Evolutionary conservation across 1,139 yeast species (phyloP).

Genomic region (Scheffersomyces stambukii): DNA sequence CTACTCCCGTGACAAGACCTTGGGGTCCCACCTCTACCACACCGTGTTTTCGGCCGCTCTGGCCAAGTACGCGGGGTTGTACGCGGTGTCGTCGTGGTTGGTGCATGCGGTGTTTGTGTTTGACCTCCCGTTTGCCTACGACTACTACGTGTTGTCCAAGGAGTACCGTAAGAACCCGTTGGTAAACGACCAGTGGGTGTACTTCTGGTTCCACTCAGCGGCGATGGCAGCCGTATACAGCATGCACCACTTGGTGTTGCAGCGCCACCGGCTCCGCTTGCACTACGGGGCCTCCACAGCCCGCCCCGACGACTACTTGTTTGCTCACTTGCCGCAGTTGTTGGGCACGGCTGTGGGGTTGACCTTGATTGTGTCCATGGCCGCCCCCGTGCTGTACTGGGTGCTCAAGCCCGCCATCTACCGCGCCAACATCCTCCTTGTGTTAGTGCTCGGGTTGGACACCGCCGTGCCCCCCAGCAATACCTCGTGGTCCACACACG

Average conservation of each 20-base stretch:
- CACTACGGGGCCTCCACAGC: conserved; percentile 39
- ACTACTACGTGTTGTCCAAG: conserved; percentile 37
- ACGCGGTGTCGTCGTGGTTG: conserved; percentile 33
- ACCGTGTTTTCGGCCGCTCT: conserved; percentile 42
- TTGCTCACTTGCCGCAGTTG: conserved; percentile 27
- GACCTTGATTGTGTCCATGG: conserved; percentile 22
- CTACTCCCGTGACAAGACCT: conserved; percentile 46
- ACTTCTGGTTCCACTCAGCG: conserved; percentile 40
- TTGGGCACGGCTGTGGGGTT: conserved; percentile 34
- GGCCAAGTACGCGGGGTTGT: conserved; percentile 30
- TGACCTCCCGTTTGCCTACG: conserved; percentile 23
- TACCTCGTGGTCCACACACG: conserved; percentile 32
- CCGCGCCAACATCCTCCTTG: conserved; percentile 24
- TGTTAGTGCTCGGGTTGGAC: conserved; percentile 32
- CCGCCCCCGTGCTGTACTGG: conserved; percentile 47
- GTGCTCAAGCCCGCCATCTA: conserved; percentile 43
- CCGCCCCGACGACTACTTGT: conserved; percentile 38
- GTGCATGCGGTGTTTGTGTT: conserved; percentile 24
- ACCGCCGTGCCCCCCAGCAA: conserved; percentile 29
- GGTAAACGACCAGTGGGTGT: conserved; percentile 61
- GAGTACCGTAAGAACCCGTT: conserved; percentile 51
- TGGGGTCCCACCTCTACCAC: conserved; percentile 44
- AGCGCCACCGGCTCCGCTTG: conserved; percentile 58
- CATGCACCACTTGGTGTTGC: conserved; percentile 50
- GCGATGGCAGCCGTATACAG: conserved; percentile 34